Percentiles rank a stretch among this genome's conserved stretches.
These are phyloP conservation scores for Geosmithia putterillii DNA, from an alignment of 2,329 filamentous ascomycete genomes.

Conservation along the genomic window DNA sequence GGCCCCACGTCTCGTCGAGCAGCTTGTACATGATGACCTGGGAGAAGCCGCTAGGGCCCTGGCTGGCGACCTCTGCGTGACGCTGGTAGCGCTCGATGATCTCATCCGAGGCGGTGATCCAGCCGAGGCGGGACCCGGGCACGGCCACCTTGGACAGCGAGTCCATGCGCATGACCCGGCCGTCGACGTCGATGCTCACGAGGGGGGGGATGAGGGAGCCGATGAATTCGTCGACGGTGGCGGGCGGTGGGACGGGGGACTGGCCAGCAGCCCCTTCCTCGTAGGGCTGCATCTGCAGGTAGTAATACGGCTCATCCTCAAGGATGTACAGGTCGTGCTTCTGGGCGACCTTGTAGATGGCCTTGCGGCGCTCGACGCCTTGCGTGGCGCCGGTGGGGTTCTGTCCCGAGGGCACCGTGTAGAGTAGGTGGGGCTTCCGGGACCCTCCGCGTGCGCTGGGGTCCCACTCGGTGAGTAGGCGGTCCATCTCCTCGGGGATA, in stretches of 20 bases:
- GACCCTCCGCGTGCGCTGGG: slow-evolving; percentile 26
- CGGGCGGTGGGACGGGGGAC: slow-evolving; percentile 40
- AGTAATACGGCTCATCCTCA: slow-evolving; percentile 93
- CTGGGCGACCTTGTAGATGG: slow-evolving; percentile 65
- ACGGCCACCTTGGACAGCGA: slow-evolving; percentile 88
- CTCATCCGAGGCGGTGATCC: slow-evolving; percentile 81
- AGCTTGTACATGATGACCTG: slow-evolving; percentile 81
- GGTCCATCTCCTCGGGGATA: slow-evolving; percentile 37
- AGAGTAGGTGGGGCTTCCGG: slow-evolving; percentile 41
- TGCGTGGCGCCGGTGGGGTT: slow-evolving; percentile 87
- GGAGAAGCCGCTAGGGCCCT: slow-evolving; percentile 74
- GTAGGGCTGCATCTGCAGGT: slow-evolving; percentile 78
- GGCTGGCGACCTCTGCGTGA: slow-evolving; percentile 72
- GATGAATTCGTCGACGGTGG: slow-evolving; percentile 60
- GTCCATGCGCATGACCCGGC: slow-evolving; percentile 80
- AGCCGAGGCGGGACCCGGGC: slow-evolving; percentile 71
- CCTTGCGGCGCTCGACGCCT: slow-evolving; percentile 50
- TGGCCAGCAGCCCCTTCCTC: slow-evolving; percentile 30
- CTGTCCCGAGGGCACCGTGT: slow-evolving; percentile 63
- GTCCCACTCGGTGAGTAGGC: slow-evolving; percentile 38
- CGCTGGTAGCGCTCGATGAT: slow-evolving; percentile 72
- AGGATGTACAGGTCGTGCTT: slow-evolving; percentile 80
- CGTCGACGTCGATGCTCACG: slow-evolving; percentile 72
- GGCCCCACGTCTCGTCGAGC: slow-evolving; percentile 89
- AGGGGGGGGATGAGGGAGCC: slow-evolving; percentile 49